Base-by-base conservation (phyloP, 441 rosid genomes). In the Euphorbia celastroides region DNA sequence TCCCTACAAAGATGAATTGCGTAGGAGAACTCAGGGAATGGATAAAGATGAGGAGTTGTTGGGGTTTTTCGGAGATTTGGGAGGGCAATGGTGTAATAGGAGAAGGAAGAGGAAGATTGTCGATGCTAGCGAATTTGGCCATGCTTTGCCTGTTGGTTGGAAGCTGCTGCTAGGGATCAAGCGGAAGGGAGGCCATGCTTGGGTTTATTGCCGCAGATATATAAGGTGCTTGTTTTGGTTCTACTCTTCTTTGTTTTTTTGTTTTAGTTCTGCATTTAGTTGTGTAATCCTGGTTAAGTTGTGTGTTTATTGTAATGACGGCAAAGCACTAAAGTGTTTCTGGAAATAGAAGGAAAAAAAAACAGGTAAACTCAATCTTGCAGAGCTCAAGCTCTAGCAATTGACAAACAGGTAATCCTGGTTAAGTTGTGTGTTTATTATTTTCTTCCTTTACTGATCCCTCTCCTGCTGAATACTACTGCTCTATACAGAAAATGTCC, bases 61-160 rank as follows among this genome's bases (percentile, higher is more conserved):
- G 50, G 86, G 72, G 17, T 88, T 88, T 72, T 72, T 87, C 67
- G 79, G 81, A 70, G 81, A 78, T 38, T 69, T 87, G 74, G 88
- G 80, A 38, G 96, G 93, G 66, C 81, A 85, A 17, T 85, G 96
- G 93, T 85, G 96, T 38, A 87, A 89, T 67, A 78, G 93, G 79
- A 84, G 96, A 81, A 85, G 80, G 82, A 89, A 78, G 80, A 81
- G 96, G 82, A 89, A 77, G 83, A 81, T 89, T 73, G 88, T 87
- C 4, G 93, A 89, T 75, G 96, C 93, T 5, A 13, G 76, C 50
- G 65, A 75, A 46, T 82, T 89, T 16, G 90, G 89, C 27, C 83
- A 82, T 52, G 48, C 57, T 8, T 76, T 87, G 80, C 89, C 96
- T 0, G 51, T 80, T 36, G 93, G 86, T 48, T 89, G 96, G 96